Base-by-base conservation (phyloP, 2,329 filamentous ascomycete species). In the Aspergillus vadensis region DNA sequence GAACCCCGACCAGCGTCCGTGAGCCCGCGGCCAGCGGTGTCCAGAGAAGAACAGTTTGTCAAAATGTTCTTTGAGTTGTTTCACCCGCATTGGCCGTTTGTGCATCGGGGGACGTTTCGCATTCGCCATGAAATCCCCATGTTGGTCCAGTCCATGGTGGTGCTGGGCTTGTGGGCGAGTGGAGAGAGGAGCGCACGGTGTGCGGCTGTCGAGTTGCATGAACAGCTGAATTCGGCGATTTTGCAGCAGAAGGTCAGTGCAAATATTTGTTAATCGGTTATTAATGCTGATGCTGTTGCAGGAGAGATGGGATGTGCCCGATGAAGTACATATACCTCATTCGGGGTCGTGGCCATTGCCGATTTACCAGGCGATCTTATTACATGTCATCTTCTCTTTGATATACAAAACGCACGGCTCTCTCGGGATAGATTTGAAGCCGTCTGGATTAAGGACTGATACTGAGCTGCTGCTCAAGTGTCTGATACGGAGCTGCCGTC, bases 361-460 rank as follows among this genome's bases (percentile, higher is more conserved):
- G 2, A 72, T 65, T 7, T 75, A 73, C 21, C 72, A 75, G 62
- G 69, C 70, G 14, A 71, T 75, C 25, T 53, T 75, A 15, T 56
- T 75, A 1, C 68, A 74, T 55, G 62, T 72, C 7, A 70, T 75
- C 14, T 71, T 73, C 53, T 60, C 71, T 23, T 19, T 70, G 1
- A 36, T 69, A 0, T 39, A 30, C 4, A 58, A 57, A 12, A 27
- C 59, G 23, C 36, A 43, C 1, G 36, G 43, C 21, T 6, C 23
- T 10, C 21, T 67, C 2, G 48, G 63, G 12, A 48, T 67, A 2
- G 63, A 67, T 19, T 30, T 72, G 3, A 66, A 61, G 14, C 21
- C 58, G 1, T 56, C 57, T 41, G 21, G 69, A 2, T 9, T 55
- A 0, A 15, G 21, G 15, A 43, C 55, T n/a, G 63, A 61, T 38